These are phyloP conservation scores for Penicillium cataractarum DNA, from an alignment of 495 filamentous ascomycete genomes.

Conservation along the genomic window DNA sequence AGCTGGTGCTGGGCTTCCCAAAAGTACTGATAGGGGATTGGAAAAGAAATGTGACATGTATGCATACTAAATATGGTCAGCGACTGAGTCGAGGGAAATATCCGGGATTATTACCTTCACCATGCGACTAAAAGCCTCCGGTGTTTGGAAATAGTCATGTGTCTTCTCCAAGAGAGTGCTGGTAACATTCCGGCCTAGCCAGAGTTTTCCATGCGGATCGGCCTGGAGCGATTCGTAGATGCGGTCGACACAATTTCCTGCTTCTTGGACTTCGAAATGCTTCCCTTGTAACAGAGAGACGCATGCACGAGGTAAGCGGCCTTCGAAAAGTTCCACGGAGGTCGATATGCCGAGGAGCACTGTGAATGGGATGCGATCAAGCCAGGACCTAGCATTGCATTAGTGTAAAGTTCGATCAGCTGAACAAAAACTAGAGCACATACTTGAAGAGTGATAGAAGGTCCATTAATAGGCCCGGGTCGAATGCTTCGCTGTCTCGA, in stretches of 20 bases:
- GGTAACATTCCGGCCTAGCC: constrained; percentile 70
- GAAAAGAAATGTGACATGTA: constrained; percentile 97
- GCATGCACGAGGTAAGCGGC: constrained; percentile 75
- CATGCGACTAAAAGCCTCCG: constrained; percentile 76
- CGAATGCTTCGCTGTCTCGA: constrained; percentile 92
- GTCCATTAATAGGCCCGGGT: constrained; percentile 75
- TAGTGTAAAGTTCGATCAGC: constrained; percentile 13
- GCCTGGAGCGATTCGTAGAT: constrained; percentile 74
- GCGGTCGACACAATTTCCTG: constrained; percentile 73
- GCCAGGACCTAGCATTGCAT: constrained; percentile 69
- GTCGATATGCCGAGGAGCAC: constrained; percentile 89
- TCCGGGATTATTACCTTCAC: constrained; percentile 65
- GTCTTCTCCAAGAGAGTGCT: constrained; percentile 73
- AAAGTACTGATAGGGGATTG: constrained; percentile 78
- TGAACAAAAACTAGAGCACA: constrained; percentile 14
- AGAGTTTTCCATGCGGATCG: constrained; percentile 54
- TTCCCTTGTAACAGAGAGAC: constrained; percentile 71
- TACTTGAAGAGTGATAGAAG: constrained; percentile 78
- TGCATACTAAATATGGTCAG: constrained; percentile 63
- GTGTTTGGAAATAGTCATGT: constrained; percentile 81
- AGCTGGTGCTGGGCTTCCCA: constrained; percentile 40
- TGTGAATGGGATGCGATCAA: constrained; percentile 86
- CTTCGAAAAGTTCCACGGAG: constrained; percentile 85
- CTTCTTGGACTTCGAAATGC: constrained; percentile 82
- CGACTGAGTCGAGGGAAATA: background rate